These are phyloP conservation scores for Mycosphaerella arachidis DNA, from an alignment of 2,329 filamentous ascomycete genomes.

Conservation along the genomic window DNA sequence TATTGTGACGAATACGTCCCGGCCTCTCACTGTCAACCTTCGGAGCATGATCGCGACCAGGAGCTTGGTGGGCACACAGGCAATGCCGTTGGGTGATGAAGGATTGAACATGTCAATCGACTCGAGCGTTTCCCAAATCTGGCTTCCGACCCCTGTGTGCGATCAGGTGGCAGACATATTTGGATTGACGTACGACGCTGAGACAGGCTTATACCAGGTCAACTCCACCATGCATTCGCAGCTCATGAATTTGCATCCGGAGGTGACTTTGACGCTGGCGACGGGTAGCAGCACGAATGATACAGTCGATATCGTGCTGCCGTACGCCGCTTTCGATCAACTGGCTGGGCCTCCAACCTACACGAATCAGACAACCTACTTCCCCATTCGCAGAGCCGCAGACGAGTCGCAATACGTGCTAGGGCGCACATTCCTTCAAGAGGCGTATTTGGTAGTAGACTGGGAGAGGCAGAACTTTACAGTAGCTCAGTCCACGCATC, in stretches of 20 bases:
- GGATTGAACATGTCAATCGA: constrained; percentile 28
- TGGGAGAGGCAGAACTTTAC: constrained; percentile 17
- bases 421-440: constrained; percentile 30
- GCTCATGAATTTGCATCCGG: constrained; percentile 32
- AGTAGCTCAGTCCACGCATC: constrained; percentile 10
- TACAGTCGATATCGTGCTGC: constrained; percentile 24
- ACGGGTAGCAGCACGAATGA: neutral
- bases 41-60: constrained; percentile 1
- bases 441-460: constrained; percentile 25
- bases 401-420: constrained; percentile 27
- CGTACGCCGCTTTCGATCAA: constrained; percentile 32
- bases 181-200: constrained; percentile 36
- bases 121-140: constrained; percentile 38
- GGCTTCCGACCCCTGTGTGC: constrained; percentile 37
- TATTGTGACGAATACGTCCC: constrained; percentile 38
- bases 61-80: constrained; percentile 2
- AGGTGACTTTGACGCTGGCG: constrained; percentile 33
- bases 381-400: constrained; percentile 25
- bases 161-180: constrained; percentile 37
- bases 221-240: constrained; percentile 36
- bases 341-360: constrained; percentile 17
- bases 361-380: constrained; percentile 16
- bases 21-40: constrained; percentile 15
- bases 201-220: constrained; percentile 37
- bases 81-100: constrained; percentile 28